phyloP scores from a whole-genome alignment of 2,329 filamentous ascomycete genomes.

The Colletotrichum melonis region DNA sequence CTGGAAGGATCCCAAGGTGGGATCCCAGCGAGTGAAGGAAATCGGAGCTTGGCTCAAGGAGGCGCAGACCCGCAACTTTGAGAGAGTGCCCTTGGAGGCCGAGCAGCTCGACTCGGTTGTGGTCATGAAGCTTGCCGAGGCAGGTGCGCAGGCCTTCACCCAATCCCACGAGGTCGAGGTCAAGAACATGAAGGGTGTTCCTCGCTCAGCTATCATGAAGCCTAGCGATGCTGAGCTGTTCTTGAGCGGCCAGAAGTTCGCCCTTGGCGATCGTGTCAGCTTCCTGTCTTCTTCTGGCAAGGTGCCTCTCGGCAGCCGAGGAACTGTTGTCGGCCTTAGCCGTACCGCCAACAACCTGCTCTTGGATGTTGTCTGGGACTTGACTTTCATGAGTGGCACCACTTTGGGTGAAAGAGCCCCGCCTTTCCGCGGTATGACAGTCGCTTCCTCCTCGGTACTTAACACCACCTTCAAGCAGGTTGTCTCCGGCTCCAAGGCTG shows the following conservation, averaged over 20 bases:
- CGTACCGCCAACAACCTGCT: conserved; percentile 85
- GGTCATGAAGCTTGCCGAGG: conserved; percentile 82
- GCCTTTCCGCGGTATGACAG: conserved; percentile 93
- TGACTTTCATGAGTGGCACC: conserved; percentile 96
- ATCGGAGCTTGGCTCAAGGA: conserved; percentile 94
- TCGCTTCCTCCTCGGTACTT: conserved; percentile 86
- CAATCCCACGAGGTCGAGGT: conserved; percentile 65
- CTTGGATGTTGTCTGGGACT: conserved; percentile 93
- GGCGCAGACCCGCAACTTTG: conserved; percentile 90
- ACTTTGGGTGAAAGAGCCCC: conserved; percentile 91
- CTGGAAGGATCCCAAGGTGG: conserved; percentile 78
- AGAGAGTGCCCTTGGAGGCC: conserved; percentile 94
- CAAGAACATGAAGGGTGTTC: conserved; percentile 83
- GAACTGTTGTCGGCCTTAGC: conserved; percentile 95
- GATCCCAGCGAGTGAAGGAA: conserved; percentile 87
- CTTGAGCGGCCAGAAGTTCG: conserved; percentile 85
- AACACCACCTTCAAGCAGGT: conserved; percentile 89
- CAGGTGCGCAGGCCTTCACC: conserved; percentile 73
- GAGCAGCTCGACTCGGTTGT: conserved; percentile 94
- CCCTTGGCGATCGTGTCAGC: conserved; percentile 88
- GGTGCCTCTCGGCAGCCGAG: conserved; percentile 90
- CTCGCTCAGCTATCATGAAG: conserved; percentile 87
- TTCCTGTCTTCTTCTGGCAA: conserved; percentile 94
- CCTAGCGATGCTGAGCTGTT: conserved; percentile 97
- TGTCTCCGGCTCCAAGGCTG: conserved; percentile 73